phyloP scores from a whole-genome alignment of 2,329 filamentous ascomycete genomes.

The Scleromitrula shiraiana region DNA sequence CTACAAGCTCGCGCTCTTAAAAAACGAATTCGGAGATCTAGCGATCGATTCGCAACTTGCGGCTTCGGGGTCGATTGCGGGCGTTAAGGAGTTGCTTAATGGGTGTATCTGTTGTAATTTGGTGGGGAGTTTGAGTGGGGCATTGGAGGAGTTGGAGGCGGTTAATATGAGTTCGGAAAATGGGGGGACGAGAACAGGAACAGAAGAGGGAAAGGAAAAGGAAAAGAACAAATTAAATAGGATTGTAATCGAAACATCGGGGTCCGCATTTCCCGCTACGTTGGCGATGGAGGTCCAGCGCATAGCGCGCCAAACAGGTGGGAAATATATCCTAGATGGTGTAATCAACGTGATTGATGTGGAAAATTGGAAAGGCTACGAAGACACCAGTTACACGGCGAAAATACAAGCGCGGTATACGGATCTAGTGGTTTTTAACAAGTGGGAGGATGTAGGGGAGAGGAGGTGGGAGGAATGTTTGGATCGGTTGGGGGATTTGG shows the following conservation, averaged over 20 bases:
- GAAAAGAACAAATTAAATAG: conserved; percentile 51
- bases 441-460: conserved; percentile 60
- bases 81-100: conserved; percentile 87
- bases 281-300: conserved; percentile 66
- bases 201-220: conserved; percentile 29
- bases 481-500: conserved; percentile 59
- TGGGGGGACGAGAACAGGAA: background rate
- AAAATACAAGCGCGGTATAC: conserved; percentile 66
- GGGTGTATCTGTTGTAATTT: conserved; percentile 99
- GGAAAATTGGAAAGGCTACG: conserved; percentile 69
- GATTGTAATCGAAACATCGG: conserved; percentile 90
- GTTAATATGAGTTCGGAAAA: background rate
- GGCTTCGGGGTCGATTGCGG: conserved; percentile 71
- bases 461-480: conserved; percentile 54
- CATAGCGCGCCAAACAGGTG: conserved; percentile 44
- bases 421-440: conserved; percentile 65
- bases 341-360: conserved; percentile 67
- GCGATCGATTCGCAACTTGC: conserved; percentile 91
- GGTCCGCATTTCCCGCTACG: conserved; percentile 53
- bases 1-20: conserved; percentile 89
- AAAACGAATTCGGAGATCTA: conserved; percentile 96
- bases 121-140: conserved; percentile 79
- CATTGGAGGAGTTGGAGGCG: conserved; percentile 60
- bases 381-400: conserved; percentile 62
- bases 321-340: conserved; percentile 56